These are phyloP conservation scores for Pharus latifolius DNA, from an alignment of 176 grass and related monocot genomes.

Conservation along the genomic window DNA sequence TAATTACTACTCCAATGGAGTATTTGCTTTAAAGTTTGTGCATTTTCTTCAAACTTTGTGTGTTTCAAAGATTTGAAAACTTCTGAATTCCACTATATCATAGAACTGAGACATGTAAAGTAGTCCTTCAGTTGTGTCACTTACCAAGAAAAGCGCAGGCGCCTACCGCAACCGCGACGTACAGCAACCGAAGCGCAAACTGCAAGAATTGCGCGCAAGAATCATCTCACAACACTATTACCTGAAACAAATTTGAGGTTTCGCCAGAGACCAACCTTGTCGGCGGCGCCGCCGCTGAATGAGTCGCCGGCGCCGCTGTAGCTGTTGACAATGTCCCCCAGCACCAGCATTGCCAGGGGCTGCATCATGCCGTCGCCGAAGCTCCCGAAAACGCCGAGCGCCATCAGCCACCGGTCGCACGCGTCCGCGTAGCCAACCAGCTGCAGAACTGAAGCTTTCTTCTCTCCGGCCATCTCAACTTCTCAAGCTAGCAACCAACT, in stretches of 20 bases:
- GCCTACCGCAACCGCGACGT: constrained; percentile 27
- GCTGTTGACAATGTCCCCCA: constrained; percentile 42
- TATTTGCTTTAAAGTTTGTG: no score
- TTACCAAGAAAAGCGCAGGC: constrained; percentile 31
- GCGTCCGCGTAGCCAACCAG: constrained; percentile 31
- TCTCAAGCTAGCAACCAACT: no score
- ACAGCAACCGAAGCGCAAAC: constrained; percentile 41
- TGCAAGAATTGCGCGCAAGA: background rate
- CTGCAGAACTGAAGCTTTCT: constrained; percentile 14
- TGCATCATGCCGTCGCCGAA: constrained; percentile 54
- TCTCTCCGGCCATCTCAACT: background rate
- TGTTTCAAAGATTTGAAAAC: no score
- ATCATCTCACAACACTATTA: background rate
- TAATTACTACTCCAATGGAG: no score
- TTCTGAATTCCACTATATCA: no score
- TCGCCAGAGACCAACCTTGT: background rate
- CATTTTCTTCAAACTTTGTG: no score
- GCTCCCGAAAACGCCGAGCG: constrained; percentile 30
- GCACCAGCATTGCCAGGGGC: constrained; percentile 38
- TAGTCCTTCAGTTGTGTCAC: background rate
- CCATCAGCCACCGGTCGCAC: constrained; percentile 25
- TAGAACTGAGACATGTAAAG: no score
- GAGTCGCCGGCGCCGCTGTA: constrained; percentile 1
- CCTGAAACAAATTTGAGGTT: background rate
- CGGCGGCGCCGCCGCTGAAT: constrained; percentile 16